These are phyloP conservation scores for Sabuloglossum arenarium DNA, from an alignment of 495 filamentous ascomycete genomes.

Conservation along the genomic window DNA sequence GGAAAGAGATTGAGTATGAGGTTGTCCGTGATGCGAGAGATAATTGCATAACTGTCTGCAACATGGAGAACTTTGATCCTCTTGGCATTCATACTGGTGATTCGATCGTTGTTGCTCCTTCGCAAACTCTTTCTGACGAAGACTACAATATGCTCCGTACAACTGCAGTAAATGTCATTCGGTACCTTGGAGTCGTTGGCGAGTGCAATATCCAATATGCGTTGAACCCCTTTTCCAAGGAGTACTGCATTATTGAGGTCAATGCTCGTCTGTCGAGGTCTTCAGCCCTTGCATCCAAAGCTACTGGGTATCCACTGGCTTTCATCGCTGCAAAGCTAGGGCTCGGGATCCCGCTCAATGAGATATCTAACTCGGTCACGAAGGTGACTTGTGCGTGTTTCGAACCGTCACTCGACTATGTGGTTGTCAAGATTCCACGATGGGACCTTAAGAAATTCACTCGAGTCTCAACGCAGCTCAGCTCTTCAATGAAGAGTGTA, in stretches of 20 bases:
- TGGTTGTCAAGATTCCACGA: slow-evolving; percentile 95
- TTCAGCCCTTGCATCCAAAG: slow-evolving; percentile 91
- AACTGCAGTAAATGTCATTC: slow-evolving; percentile 87
- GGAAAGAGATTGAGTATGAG: slow-evolving; percentile 98
- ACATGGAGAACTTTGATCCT: slow-evolving; percentile 99
- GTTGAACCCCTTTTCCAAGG: slow-evolving; percentile 78
- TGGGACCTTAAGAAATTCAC: slow-evolving; percentile 99
- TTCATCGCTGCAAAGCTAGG: slow-evolving; percentile 94
- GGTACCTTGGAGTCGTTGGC: slow-evolving; percentile 86
- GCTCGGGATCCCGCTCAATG: slow-evolving; percentile 83
- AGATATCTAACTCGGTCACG: slow-evolving; percentile 90
- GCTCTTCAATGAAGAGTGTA: slow-evolving; percentile 98
- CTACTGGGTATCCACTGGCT: slow-evolving; percentile 89
- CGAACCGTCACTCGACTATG: slow-evolving; percentile 96
- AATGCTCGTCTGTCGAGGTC: slow-evolving; percentile 94
- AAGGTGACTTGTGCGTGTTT: slow-evolving; percentile 95
- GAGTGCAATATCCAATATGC: slow-evolving; percentile 99
- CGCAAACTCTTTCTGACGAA: slow-evolving; percentile 87
- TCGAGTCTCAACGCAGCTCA: slow-evolving; percentile 80
- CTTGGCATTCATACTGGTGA: slow-evolving; percentile 93
- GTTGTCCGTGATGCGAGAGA: slow-evolving; percentile 84
- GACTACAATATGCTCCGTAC: slow-evolving; percentile 98
- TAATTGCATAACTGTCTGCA: slow-evolving; percentile 98
- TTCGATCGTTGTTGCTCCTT: slow-evolving; percentile 89
- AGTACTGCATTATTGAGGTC: slow-evolving; percentile 96